phyloP scores from a whole-genome alignment of 2,329 filamentous ascomycete species.

The Didymella exigua region DNA sequence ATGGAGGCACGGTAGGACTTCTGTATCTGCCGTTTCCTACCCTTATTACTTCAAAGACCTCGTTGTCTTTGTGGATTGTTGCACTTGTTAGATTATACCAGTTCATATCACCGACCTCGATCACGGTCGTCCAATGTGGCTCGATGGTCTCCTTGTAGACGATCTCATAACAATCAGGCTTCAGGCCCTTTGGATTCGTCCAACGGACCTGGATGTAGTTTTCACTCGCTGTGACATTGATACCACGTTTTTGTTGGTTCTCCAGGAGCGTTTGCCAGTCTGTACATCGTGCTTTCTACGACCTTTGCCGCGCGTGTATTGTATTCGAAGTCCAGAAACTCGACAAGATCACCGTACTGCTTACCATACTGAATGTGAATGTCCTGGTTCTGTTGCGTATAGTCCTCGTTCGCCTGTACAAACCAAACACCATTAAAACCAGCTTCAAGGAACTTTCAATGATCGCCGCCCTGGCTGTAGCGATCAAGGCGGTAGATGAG shows the following conservation, averaged over 20 bases:
- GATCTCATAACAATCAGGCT: conserved; percentile 57
- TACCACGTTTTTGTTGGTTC: conserved; percentile 55
- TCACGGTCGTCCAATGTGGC: conserved; percentile 55
- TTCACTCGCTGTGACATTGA: conserved; percentile 51
- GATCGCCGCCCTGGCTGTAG: conserved; percentile 62
- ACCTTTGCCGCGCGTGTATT: conserved; percentile 59
- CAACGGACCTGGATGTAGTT: conserved; percentile 58
- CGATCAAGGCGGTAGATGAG: conserved; percentile 61
- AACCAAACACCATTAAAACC: conserved; percentile 60
- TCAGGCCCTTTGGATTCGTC: conserved; percentile 47
- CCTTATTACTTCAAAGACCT: conserved; percentile 59
- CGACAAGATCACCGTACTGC: conserved; percentile 59
- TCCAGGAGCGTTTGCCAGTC: conserved; percentile 57
- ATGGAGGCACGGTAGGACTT: conserved; percentile 53
- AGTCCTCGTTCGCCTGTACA: conserved; percentile 62
- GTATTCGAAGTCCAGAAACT: conserved; percentile 61
- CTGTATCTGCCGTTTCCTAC: conserved; percentile 55
- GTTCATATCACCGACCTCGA: conserved; percentile 54
- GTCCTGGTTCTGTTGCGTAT: conserved; percentile 62
- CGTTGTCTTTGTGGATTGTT: conserved; percentile 59
- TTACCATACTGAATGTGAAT: conserved; percentile 53
- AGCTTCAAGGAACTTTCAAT: conserved; percentile 58
- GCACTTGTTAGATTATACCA: conserved; percentile 50
- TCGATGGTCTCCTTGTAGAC: conserved; percentile 58
- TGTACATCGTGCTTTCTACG: conserved; percentile 59